A percentile compares a stretch with the other conserved stretches of the same genome.
Conservation (phyloP, 495 filamentous ascomycete species). For the Lineolata rhizophorae region DNA sequence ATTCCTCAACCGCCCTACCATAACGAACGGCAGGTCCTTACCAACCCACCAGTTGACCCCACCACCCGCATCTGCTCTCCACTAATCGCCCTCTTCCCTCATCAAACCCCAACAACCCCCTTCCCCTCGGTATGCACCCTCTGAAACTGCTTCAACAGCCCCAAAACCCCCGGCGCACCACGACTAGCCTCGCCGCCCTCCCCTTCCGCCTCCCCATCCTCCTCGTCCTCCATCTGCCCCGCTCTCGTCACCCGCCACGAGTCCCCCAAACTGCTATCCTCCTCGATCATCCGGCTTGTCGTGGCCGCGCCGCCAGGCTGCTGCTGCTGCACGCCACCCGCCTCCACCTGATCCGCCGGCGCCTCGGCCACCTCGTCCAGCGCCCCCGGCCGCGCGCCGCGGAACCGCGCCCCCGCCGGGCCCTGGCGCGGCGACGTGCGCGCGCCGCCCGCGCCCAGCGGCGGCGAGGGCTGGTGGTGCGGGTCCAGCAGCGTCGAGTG, state of each 20-base stretch:
- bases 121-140: constrained; percentile 58
- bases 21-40: no score
- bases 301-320: constrained; percentile 11
- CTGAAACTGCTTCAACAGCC: constrained; percentile 77
- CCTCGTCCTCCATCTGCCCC: constrained; percentile 22
- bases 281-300: constrained; percentile 22
- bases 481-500: constrained; percentile 63
- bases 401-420: constrained; percentile 14
- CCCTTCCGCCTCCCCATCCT: constrained; percentile 22
- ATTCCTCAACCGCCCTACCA: no score
- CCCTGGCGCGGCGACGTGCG: constrained; percentile 21
- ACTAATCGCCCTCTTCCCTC: no score
- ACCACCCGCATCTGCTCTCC: no score
- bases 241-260: constrained; percentile 38
- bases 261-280: constrained; percentile 37
- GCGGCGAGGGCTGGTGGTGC: constrained; percentile 56
- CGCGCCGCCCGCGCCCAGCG: constrained; percentile 15
- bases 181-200: constrained; percentile 17
- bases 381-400: constrained; percentile 16
- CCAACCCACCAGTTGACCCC: no score
- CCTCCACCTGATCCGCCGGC: constrained; percentile 6
- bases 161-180: constrained; percentile 64
- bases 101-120: no score
- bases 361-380: constrained; percentile 25
- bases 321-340: constrained; percentile 12